Conservation (phyloP, 2,329 filamentous ascomycete genomes). For the Alternaria hordeiaustralica region DNA sequence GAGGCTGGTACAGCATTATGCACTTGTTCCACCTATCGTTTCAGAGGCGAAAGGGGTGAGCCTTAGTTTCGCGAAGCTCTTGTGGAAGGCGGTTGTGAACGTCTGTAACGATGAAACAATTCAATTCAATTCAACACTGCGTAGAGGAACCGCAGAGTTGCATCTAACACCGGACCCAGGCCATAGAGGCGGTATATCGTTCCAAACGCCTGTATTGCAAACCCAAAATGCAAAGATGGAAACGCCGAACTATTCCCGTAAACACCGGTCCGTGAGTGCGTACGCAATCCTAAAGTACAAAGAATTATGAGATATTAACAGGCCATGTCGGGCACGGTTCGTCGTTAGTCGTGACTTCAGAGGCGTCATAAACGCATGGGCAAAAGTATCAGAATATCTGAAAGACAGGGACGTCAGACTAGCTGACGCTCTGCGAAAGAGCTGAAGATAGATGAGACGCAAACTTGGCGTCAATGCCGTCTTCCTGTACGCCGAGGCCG, state of each 20-base stretch:
- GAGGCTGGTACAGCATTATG: background rate
- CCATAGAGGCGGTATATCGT: slow-evolving; percentile 15
- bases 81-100: background rate
- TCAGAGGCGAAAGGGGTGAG: background rate
- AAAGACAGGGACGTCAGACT: slow-evolving; percentile 10
- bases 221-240: background rate
- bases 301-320: slow-evolving; percentile 12
- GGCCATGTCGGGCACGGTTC: slow-evolving; percentile 9
- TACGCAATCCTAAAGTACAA: slow-evolving; percentile 5
- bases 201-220: slow-evolving; percentile 8
- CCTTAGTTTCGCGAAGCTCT: background rate
- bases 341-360: slow-evolving; percentile 17
- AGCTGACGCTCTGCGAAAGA: slow-evolving; percentile 31
- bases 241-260: background rate
- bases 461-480: slow-evolving; percentile 46
- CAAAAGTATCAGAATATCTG: slow-evolving; percentile 9
- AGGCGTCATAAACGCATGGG: slow-evolving; percentile 9
- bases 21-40: background rate
- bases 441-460: slow-evolving; percentile 32
- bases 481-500: slow-evolving; percentile 43
- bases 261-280: slow-evolving; percentile 1
- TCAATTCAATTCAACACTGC: slow-evolving; percentile 8
- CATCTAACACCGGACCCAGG: slow-evolving; percentile 1
- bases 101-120: background rate
- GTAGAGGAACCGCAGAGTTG: background rate